Conservation (phyloP, 495 filamentous ascomycete species). For the Neurospora tetrasperma region DNA sequence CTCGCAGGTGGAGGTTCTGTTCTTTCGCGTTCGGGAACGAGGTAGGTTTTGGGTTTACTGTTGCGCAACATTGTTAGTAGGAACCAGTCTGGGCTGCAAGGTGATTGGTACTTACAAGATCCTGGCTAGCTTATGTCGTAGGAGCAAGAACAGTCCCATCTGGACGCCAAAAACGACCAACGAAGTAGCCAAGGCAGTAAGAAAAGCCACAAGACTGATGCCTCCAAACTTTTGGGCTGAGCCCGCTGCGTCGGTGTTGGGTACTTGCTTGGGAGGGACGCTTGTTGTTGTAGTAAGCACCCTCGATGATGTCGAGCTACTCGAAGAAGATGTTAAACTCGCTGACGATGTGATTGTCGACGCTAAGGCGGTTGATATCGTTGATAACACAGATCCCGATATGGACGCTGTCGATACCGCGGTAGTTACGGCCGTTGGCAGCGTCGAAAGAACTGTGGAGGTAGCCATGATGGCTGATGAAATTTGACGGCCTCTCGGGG, state of each 20-base stretch:
- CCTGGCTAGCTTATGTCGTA: slow-evolving; percentile 67
- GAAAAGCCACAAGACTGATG: slow-evolving; percentile 53
- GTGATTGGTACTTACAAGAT: slow-evolving; percentile 62
- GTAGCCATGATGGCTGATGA: neutral
- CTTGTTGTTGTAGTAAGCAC: slow-evolving; percentile 1
- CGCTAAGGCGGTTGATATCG: neutral
- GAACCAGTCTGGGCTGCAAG: neutral
- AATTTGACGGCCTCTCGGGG: neutral
- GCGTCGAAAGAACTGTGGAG: neutral
- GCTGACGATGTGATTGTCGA: slow-evolving; percentile 2
- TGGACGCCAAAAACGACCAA: slow-evolving; percentile 70
- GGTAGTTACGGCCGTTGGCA: slow-evolving; percentile 1
- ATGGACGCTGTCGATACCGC: slow-evolving; percentile 1
- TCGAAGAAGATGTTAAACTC: neutral
- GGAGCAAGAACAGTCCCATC: slow-evolving; percentile 61
- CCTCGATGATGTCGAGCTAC: neutral
- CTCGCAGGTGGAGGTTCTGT: slow-evolving; percentile 61
- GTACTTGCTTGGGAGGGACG: neutral
- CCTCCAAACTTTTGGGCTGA: slow-evolving; percentile 35
- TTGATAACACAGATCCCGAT: neutral
- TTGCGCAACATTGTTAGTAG: neutral
- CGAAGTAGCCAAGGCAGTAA: slow-evolving; percentile 65
- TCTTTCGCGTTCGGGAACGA: slow-evolving; percentile 80
- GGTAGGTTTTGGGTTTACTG: slow-evolving; percentile 79
- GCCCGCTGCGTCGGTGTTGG: slow-evolving; percentile 12